phyloP scores from a whole-genome alignment of 345 rosid genomes.

The Xanthoceras sorbifolium region DNA sequence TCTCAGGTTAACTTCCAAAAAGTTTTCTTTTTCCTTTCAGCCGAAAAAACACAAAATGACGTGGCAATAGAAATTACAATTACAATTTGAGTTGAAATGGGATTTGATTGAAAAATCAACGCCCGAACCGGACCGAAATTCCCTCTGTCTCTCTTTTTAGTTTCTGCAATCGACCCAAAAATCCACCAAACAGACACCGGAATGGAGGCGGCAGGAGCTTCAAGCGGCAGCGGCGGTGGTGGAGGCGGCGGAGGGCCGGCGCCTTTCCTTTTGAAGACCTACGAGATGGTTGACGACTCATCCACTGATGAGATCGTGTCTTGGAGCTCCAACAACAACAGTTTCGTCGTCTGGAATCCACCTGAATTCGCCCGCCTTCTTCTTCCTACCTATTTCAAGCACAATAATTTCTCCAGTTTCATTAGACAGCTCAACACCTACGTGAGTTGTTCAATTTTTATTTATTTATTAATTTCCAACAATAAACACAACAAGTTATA shows the following conservation, averaged over 20 bases:
- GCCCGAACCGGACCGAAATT: neutral
- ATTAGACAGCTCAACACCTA: slow-evolving; percentile 80
- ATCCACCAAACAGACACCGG: neutral
- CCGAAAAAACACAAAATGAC: neutral
- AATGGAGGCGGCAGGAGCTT: slow-evolving; percentile 13
- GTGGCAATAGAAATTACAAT: slow-evolving; percentile 6
- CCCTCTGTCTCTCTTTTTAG: neutral
- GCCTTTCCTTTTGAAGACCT: slow-evolving; percentile 81
- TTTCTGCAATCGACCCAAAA: slow-evolving; percentile 13
- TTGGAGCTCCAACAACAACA: slow-evolving; percentile 68
- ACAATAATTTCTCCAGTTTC: slow-evolving; percentile 91
- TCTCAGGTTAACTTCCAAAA: too few species aligned
- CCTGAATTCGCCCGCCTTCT: slow-evolving; percentile 80
- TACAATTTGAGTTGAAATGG: neutral
- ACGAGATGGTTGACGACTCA: slow-evolving; percentile 89
- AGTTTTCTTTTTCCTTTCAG: too few species aligned
- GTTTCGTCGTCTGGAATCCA: slow-evolving; percentile 95
- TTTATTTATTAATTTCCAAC: too few species aligned
- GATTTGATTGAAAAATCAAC: neutral
- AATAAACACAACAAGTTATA: too few species aligned
- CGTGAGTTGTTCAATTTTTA: slow-evolving; percentile 33
- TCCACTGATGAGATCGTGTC: slow-evolving; percentile 80
- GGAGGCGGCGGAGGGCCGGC: slow-evolving; percentile 77
- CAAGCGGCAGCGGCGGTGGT: slow-evolving; percentile 23
- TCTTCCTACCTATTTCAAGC: slow-evolving; percentile 90